A percentile compares a stretch with the other conserved stretches of the same genome.
Conservation (phyloP, 768 basidiomycete species). For the Lyophyllum decastes region DNA sequence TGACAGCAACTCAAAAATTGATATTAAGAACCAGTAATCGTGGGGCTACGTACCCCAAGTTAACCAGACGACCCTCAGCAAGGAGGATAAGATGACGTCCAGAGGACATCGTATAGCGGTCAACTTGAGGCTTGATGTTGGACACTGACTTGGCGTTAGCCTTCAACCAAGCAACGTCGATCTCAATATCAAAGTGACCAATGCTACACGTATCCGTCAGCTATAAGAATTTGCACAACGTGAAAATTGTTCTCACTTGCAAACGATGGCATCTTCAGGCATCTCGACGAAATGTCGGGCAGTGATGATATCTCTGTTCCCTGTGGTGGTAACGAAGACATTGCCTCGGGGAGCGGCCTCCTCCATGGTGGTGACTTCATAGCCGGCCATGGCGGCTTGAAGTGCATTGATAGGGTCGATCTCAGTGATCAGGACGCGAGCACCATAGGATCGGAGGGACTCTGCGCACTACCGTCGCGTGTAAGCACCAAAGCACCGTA, state of each 20-base stretch:
- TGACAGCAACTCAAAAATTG: slow-evolving; percentile 3
- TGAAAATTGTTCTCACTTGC: slow-evolving; percentile 67
- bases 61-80: slow-evolving; percentile 98
- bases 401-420: slow-evolving; percentile 99
- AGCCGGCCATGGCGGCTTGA: slow-evolving; percentile 99
- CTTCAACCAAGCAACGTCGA: slow-evolving; percentile 99
- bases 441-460: slow-evolving; percentile 95
- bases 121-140: slow-evolving; percentile 99
- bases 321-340: slow-evolving; percentile 97
- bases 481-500: background rate
- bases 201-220: slow-evolving; percentile 48
- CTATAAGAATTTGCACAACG: background rate
- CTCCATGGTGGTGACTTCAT: slow-evolving; percentile 99
- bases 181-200: slow-evolving; percentile 86
- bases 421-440: slow-evolving; percentile 94
- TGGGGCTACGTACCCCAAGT: slow-evolving; percentile 74
- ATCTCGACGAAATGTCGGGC: slow-evolving; percentile 89
- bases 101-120: slow-evolving; percentile 90
- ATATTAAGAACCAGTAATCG: background rate
- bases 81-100: slow-evolving; percentile 97
- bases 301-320: slow-evolving; percentile 97
- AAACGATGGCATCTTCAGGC: slow-evolving; percentile 98
- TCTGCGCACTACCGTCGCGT: slow-evolving; percentile 84
- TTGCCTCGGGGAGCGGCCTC: slow-evolving; percentile 88
- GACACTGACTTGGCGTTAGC: slow-evolving; percentile 77